Percentiles rank a stretch among this genome's conserved stretches.
Conservation (phyloP, 352 stramenopile species). For the Albugo candida region DNA sequence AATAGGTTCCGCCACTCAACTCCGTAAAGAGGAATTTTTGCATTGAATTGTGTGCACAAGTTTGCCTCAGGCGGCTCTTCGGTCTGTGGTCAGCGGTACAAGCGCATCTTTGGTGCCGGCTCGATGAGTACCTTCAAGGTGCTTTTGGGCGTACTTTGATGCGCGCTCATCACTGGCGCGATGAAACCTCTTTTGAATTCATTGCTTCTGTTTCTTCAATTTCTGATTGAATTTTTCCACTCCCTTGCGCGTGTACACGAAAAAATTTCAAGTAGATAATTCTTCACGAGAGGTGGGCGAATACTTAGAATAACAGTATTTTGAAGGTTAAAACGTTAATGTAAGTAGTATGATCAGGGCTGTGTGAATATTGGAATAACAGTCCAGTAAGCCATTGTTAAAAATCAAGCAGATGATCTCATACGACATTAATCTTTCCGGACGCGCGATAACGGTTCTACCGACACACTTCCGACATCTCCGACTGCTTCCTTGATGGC, state of each 20-base stretch:
- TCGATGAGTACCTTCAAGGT: too few species aligned
- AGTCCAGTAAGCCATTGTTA: conserved; percentile 74
- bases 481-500: conserved; percentile 87
- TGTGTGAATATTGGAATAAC: conserved; percentile 29
- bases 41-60: too few species aligned
- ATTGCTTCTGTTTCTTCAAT: conserved; percentile 6
- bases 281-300: not conserved
- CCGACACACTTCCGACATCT: conserved; percentile 74
- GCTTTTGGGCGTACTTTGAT: too few species aligned
- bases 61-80: too few species aligned
- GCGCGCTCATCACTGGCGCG: too few species aligned
- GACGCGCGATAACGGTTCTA: conserved; percentile 43
- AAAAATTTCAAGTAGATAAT: conserved; percentile 8
- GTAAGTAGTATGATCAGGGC: not conserved
- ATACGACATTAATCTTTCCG: conserved; percentile 59
- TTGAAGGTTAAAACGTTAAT: not conserved
- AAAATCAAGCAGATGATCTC: conserved; percentile 42
- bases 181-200: conserved; percentile 2
- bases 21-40: too few species aligned
- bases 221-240: conserved; percentile 41
- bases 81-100: too few species aligned
- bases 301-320: not conserved
- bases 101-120: too few species aligned
- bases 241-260: conserved; percentile 29
- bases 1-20: too few species aligned